phyloP scores from a whole-genome alignment of 2,329 filamentous ascomycete species.

The Ophiostoma sp. region DNA sequence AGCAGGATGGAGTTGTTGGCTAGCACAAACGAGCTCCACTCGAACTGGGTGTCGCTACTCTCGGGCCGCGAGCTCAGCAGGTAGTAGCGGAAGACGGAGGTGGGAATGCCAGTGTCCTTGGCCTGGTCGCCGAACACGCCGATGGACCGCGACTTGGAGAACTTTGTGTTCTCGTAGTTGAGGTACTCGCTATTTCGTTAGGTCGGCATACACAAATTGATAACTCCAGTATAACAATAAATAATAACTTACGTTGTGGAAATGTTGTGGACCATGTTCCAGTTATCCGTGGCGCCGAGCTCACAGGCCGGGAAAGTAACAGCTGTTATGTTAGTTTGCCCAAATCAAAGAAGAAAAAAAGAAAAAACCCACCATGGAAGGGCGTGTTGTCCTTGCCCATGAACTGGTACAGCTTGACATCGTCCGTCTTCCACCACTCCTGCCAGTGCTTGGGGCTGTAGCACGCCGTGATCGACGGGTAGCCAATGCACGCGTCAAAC shows the following conservation, averaged over 20 bases:
- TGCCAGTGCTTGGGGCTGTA: slow-evolving; percentile 70
- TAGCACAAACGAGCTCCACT: slow-evolving; percentile 59
- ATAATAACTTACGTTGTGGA: slow-evolving; percentile 57
- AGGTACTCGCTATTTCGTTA: slow-evolving; percentile 57
- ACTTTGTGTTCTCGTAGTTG: slow-evolving; percentile 85
- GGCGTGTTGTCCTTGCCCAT: slow-evolving; percentile 83
- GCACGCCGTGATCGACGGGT: slow-evolving; percentile 88
- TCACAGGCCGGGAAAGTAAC: slow-evolving; percentile 88
- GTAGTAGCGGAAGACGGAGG: slow-evolving; percentile 93
- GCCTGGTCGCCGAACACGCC: slow-evolving; percentile 91
- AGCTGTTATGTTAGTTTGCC: slow-evolving; percentile 31
- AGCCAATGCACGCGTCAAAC: slow-evolving; percentile 78
- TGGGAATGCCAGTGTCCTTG: slow-evolving; percentile 74
- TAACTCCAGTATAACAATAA: too few species aligned
- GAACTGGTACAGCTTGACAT: slow-evolving; percentile 79
- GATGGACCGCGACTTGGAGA: slow-evolving; percentile 83
- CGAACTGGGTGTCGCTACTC: slow-evolving; percentile 66
- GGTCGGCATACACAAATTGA: too few species aligned
- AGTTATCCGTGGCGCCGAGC: slow-evolving; percentile 75
- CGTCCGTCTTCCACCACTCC: slow-evolving; percentile 77
- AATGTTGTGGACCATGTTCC: slow-evolving; percentile 84
- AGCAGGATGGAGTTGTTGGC: slow-evolving; percentile 86
- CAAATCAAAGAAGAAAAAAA: neutral
- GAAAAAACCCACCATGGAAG: slow-evolving; percentile 57
- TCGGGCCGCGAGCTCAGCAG: slow-evolving; percentile 81